Evolutionary conservation across 768 basidiomycete genomes (phyloP).

Genomic region (Boletus vermiculosoides): DNA sequence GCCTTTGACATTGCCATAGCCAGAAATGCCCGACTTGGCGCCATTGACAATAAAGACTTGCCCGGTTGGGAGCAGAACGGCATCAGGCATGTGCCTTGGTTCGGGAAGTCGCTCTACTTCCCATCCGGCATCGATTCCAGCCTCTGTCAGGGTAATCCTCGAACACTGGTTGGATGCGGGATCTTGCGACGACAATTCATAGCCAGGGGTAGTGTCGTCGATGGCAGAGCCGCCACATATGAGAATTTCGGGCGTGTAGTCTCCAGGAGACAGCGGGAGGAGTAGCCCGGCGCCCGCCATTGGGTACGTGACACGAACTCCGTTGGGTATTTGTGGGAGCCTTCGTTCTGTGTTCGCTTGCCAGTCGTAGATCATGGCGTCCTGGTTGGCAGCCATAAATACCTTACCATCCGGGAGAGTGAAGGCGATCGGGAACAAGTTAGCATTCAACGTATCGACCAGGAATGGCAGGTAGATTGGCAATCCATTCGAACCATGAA

Average conservation of each 20-base stretch:
- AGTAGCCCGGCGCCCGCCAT: slow-evolving; percentile 76
- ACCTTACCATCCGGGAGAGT: slow-evolving; percentile 64
- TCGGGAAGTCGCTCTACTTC: slow-evolving; percentile 71
- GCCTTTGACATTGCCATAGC: slow-evolving; percentile 69
- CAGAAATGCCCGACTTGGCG: slow-evolving; percentile 68
- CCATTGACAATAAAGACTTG: slow-evolving; percentile 76
- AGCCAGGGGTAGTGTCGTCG: slow-evolving; percentile 57
- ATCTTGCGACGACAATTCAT: slow-evolving; percentile 68
- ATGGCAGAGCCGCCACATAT: slow-evolving; percentile 76
- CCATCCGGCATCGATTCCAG: slow-evolving; percentile 70
- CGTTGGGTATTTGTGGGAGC: slow-evolving; percentile 71
- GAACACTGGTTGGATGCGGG: slow-evolving; percentile 73
- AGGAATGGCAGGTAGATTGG: slow-evolving; percentile 66
- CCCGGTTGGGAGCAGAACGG: slow-evolving; percentile 78
- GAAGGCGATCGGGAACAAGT: slow-evolving; percentile 79
- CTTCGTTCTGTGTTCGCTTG: slow-evolving; percentile 54
- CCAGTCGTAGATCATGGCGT: slow-evolving; percentile 83
- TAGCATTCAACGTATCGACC: slow-evolving; percentile 72
- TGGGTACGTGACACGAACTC: slow-evolving; percentile 79
- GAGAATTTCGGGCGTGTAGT: slow-evolving; percentile 68
- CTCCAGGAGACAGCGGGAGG: slow-evolving; percentile 63
- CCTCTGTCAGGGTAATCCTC: slow-evolving; percentile 61
- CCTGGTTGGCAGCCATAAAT: slow-evolving; percentile 76
- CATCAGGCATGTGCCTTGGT: slow-evolving; percentile 75
- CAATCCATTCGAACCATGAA: slow-evolving; percentile 64